These are phyloP conservation scores for Carex cristatella DNA, from an alignment of 176 grass and related monocot species.

Conservation along the genomic window DNA sequence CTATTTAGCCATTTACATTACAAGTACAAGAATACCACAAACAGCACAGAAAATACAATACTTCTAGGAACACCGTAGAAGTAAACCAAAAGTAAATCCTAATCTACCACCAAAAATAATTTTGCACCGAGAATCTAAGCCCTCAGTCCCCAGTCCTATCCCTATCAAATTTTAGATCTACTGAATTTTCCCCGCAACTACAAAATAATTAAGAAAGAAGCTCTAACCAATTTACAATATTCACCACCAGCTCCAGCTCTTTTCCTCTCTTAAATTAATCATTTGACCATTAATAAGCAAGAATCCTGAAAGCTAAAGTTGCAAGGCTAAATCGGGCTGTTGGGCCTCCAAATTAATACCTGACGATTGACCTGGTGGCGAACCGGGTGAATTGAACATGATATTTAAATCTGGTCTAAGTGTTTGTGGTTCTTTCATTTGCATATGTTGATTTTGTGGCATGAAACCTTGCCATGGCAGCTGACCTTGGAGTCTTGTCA, in stretches of 20 bases:
- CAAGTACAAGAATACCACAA: conserved; percentile 20
- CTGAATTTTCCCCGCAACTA: neutral
- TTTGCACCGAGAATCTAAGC: conserved; percentile 7
- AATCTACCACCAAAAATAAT: neutral
- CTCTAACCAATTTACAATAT: conserved; percentile 12
- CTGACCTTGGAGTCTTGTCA: conserved; percentile 54
- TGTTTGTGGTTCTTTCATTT: conserved; percentile 45
- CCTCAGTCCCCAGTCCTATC: conserved; percentile 19
- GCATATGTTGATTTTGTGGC: conserved; percentile 62
- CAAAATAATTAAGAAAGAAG: conserved; percentile 7
- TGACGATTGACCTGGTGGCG: conserved; percentile 65
- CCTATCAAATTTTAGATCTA: conserved; percentile 17
- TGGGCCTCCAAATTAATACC: conserved; percentile 92
- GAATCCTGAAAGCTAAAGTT: conserved; percentile 49
- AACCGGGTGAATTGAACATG: conserved; percentile 71
- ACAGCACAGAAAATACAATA: conserved; percentile 8
- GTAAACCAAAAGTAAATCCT: conserved; percentile 14
- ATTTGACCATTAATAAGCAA: neutral
- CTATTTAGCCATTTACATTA: conserved; percentile 29
- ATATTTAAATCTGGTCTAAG: conserved; percentile 95
- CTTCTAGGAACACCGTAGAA: conserved; percentile 11
- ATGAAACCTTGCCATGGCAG: conserved; percentile 65
- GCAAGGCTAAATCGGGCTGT: conserved; percentile 93
- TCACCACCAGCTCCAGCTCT: neutral
- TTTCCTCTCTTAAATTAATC: neutral